Base-by-base conservation (phyloP, 768 basidiomycete genomes). In the Lyophyllum shimeji region DNA sequence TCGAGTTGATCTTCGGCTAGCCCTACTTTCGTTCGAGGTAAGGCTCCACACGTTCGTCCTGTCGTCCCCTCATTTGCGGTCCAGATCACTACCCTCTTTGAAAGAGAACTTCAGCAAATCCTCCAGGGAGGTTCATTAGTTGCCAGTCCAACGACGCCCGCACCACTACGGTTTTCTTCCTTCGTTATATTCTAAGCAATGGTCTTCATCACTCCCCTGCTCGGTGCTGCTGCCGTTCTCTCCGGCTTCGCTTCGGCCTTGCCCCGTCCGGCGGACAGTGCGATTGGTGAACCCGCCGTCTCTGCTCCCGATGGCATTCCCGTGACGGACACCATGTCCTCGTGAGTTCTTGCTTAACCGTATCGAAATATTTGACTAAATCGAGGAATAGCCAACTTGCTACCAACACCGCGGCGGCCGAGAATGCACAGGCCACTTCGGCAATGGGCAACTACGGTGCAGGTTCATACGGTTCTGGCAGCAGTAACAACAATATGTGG, bases 1-100 rank as follows among this genome's bases (percentile, higher is more conserved):
- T 84, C 84, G 83, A 83, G 81, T 86, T 80, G 87, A 83, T 74
- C 75, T 76, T 83, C 83, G 80, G 81, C 83, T 75, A 69, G 70
- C 67, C 61, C 63, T 74, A 73, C 73, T 78, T 84, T 83, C 75
- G 68, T 82, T 80, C 76, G 75, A 78, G 82, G 82, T 81, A 56
- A 61, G 74, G 65, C n/a, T 1, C 23, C 1, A 12, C 12, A 13
- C 8, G 45, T n/a, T n/a, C 7, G 48, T 39, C 37, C 40, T 52
- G 48, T 29, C 18, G 44, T 46, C 48, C 56, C 24, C 48, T 45
- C 42, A 59, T 45, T 18, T 21, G 37, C 21, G 51, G 43, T 52
- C 20, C 67, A 84, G 83, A 83, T 82, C 79, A 79, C 64, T 21
- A 53, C 75, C 76, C 82, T 85, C 85, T 87, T 88, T 81, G 86